Evolutionary conservation across 768 basidiomycete genomes (phyloP).

Genomic region (Psilocybe subaeruginosa): DNA sequence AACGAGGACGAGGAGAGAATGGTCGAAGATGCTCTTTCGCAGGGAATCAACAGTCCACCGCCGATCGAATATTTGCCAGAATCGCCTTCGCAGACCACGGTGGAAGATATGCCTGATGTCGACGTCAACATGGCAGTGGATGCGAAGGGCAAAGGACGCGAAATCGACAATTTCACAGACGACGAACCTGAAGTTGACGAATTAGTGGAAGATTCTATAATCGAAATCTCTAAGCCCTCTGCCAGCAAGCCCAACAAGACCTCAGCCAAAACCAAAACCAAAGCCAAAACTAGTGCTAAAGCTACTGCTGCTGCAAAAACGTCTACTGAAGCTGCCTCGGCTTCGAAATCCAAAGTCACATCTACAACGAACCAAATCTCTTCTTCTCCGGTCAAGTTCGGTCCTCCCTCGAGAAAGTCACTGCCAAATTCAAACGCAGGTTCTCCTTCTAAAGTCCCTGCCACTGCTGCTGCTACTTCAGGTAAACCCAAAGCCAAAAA

Average conservation of each 20-base stretch:
- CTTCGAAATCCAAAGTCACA: neutral
- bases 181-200: constrained; percentile 6
- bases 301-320: neutral
- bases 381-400: neutral
- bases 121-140: neutral
- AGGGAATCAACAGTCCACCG: constrained; percentile 13
- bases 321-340: neutral
- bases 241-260: neutral
- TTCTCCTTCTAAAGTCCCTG: neutral
- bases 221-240: neutral
- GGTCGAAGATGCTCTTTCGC: constrained; percentile 21
- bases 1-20: constrained; percentile 20
- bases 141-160: constrained; percentile 1
- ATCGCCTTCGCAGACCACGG: neutral
- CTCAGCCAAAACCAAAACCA: neutral
- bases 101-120: neutral
- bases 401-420: neutral
- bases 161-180: neutral
- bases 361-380: neutral
- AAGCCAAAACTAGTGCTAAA: neutral
- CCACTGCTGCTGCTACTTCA: neutral
- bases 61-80: neutral
- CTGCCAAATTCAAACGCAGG: neutral
- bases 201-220: neutral
- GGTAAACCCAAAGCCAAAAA: neutral